A percentile compares a stretch with the other conserved stretches of the same genome.
phyloP scores from a whole-genome alignment of 2,329 filamentous ascomycete genomes.

The Purpureocillium takamizusanense region DNA sequence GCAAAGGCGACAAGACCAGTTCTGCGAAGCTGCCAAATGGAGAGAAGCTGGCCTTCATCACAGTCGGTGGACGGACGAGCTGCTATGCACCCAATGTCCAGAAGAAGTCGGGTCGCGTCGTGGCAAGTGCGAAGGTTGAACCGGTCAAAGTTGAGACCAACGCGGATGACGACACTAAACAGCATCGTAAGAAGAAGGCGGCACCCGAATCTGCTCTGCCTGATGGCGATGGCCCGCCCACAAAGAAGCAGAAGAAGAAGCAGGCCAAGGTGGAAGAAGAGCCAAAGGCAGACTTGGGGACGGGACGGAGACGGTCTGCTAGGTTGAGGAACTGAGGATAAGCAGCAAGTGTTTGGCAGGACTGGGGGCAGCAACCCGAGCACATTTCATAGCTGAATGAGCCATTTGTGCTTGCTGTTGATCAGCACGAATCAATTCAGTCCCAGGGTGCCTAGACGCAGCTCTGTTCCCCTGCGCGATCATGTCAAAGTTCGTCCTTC shows the following conservation, averaged over 20 bases:
- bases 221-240: conserved; percentile 10
- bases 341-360: no score
- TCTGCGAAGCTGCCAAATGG: conserved; percentile 67
- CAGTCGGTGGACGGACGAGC: conserved; percentile 83
- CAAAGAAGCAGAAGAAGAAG: conserved; percentile 12
- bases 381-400: no score
- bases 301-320: conserved; percentile 15
- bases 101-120: conserved; percentile 57
- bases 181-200: no score
- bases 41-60: conserved; percentile 76
- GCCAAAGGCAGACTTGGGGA: conserved; percentile 5
- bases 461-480: no score
- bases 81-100: conserved; percentile 80
- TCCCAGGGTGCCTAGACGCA: no score
- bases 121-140: conserved; percentile 33
- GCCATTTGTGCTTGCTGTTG: no score
- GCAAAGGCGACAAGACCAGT: conserved; percentile 72
- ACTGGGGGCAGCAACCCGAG: no score
- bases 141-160: conserved; percentile 4
- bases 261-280: conserved; percentile 4
- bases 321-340: conserved; percentile 15
- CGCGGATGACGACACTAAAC: no score
- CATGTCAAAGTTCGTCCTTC: no score
- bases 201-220: no score
- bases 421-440: no score